Evolutionary conservation across 2,329 filamentous ascomycete species (phyloP).

Genomic region (Talaromyces sp.): DNA sequence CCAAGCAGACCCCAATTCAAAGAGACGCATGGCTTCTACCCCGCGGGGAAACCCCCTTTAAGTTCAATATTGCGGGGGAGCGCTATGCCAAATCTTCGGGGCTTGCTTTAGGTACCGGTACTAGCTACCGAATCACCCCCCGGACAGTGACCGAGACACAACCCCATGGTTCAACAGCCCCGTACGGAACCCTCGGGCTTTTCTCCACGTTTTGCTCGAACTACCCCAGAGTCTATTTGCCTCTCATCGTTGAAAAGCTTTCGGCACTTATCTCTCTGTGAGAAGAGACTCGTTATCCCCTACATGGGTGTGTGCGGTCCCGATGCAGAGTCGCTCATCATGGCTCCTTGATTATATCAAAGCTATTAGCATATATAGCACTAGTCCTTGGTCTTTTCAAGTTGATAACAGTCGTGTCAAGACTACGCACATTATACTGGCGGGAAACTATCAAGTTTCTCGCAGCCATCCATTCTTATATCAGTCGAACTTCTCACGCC

Average conservation of each 20-base stretch:
- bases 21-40: neutral
- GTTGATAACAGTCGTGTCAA: neutral
- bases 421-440: neutral
- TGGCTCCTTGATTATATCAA: neutral
- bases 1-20: neutral
- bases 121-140: neutral
- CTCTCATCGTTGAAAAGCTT: neutral
- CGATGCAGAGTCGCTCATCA: neutral
- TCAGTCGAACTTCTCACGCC: neutral
- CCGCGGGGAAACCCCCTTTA: neutral
- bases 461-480: neutral
- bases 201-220: neutral
- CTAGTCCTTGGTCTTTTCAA: neutral
- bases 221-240: conserved; percentile 6
- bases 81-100: conserved; percentile 1
- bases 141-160: conserved; percentile 2
- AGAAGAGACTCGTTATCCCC: neutral
- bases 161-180: neutral
- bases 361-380: conserved; percentile 4
- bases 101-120: too few relatives aligned
- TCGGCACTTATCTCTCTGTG: neutral
- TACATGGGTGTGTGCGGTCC: neutral
- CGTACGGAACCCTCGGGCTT: conserved; percentile 5
- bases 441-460: conserved; percentile 12
- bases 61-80: neutral